Percentiles rank a stretch among this genome's conserved stretches.
Evolutionary conservation across 805 yeast species (phyloP).

Genomic region (Saccharomycopsis vini): DNA sequence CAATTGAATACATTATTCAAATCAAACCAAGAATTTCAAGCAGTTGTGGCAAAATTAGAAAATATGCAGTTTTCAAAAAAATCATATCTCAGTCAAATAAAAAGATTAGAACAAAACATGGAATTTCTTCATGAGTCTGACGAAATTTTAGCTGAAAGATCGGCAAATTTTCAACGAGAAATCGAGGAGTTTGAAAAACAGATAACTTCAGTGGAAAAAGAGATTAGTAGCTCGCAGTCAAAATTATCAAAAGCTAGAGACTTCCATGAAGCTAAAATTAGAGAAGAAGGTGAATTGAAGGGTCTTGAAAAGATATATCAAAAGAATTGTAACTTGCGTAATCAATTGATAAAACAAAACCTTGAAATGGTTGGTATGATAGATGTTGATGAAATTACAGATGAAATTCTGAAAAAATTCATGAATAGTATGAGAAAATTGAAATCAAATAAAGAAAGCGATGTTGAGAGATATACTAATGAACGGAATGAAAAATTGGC

Average conservation of each 20-base stretch:
- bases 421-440: conserved; percentile 12
- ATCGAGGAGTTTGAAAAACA: conserved; percentile 17
- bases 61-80: conserved; percentile 40
- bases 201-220: conserved; percentile 11
- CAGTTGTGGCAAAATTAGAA: conserved; percentile 54
- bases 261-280: conserved; percentile 24
- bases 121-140: conserved; percentile 35
- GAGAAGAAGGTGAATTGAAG: conserved; percentile 36
- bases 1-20: conserved; percentile 59
- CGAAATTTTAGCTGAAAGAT: conserved; percentile 23
- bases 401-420: neutral
- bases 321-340: conserved; percentile 16
- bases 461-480: conserved; percentile 9
- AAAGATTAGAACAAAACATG: conserved; percentile 40
- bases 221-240: neutral
- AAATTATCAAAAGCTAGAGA: conserved; percentile 19
- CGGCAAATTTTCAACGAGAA: conserved; percentile 25
- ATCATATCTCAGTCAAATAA: conserved; percentile 41
- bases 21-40: conserved; percentile 74
- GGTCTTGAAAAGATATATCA: conserved; percentile 24
- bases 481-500: neutral
- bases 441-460: conserved; percentile 18
- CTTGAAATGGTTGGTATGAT: neutral
- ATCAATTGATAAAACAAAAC: conserved; percentile 3
- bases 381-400: neutral